Conservation (phyloP, 23 red algal species). For the Cyanidium caldarium region DNA sequence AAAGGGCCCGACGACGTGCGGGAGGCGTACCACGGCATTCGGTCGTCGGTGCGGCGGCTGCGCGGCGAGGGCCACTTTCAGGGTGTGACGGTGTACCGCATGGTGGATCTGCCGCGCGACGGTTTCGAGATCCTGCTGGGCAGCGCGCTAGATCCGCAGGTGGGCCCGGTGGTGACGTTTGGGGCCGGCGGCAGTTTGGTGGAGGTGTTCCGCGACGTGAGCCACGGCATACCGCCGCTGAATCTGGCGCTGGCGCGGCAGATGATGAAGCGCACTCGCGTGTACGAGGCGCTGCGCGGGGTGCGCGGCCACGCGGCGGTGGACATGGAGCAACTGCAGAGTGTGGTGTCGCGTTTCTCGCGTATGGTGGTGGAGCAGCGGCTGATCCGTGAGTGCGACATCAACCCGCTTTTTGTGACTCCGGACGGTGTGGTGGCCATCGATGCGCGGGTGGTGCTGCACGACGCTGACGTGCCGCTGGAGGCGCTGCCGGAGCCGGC, state of each 20-base stretch:
- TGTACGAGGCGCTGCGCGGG: slow-evolving; percentile 7
- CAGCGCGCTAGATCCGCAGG: slow-evolving; percentile 9
- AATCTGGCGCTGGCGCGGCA: slow-evolving; percentile 14
- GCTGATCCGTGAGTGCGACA: slow-evolving; percentile 12
- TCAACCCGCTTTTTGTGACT: slow-evolving; percentile 21
- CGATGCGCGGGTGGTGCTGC: slow-evolving; percentile 16
- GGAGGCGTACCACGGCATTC: slow-evolving; percentile 3
- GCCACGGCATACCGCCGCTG: slow-evolving; percentile 12
- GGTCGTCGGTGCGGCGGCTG: background rate
- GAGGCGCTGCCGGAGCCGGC: slow-evolving; percentile 1
- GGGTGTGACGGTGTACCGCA: slow-evolving; percentile 4
- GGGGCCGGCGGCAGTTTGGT: slow-evolving; percentile 13
- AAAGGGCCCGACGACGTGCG: background rate
- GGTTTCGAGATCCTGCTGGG: slow-evolving; percentile 12
- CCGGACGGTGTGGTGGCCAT: slow-evolving; percentile 5
- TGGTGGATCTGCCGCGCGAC: slow-evolving; percentile 11
- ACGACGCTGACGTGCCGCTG: background rate
- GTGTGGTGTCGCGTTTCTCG: slow-evolving; percentile 10
- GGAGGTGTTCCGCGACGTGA: slow-evolving; percentile 17
- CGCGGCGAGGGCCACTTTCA: slow-evolving; percentile 12
- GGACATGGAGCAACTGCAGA: slow-evolving; percentile 7
- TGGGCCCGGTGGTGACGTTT: slow-evolving; percentile 17
- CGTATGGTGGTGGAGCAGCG: slow-evolving; percentile 15
- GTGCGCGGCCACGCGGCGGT: background rate
- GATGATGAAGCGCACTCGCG: slow-evolving; percentile 12